phyloP scores from a whole-genome alignment of 179 eudicot genomes.

The Spergularia azorica region DNA sequence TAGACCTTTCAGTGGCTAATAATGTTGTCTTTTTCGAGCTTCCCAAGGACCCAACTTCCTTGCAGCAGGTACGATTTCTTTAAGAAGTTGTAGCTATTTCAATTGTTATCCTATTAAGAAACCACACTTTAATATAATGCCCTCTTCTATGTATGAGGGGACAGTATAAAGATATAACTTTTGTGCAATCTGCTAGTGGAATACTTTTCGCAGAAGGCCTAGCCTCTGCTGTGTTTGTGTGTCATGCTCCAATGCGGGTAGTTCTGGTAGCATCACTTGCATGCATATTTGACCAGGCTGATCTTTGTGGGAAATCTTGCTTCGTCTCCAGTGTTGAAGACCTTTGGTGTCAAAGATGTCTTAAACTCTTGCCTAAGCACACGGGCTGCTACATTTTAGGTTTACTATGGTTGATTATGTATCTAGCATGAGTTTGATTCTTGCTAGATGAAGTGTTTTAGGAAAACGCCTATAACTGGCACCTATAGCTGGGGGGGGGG shows the following conservation, averaged over 20 bases:
- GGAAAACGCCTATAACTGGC: background rate
- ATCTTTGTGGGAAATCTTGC: background rate
- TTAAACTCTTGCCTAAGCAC: background rate
- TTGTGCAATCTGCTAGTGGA: background rate
- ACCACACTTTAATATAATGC: background rate
- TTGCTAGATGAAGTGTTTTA: background rate
- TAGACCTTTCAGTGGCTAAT: constrained; percentile 79
- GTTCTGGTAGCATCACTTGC: background rate
- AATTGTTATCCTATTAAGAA: background rate
- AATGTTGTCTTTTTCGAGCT: constrained; percentile 92
- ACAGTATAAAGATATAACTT: background rate
- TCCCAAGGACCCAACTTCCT: constrained; percentile 63
- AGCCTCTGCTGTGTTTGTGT: constrained; percentile 1
- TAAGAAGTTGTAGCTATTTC: background rate
- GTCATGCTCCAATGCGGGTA: background rate
- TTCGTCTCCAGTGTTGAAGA: background rate
- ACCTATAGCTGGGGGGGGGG: no score
- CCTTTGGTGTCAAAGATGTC: background rate
- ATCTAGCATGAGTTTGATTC: background rate
- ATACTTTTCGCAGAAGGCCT: background rate
- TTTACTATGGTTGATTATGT: background rate
- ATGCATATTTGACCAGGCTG: background rate
- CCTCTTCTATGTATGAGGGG: background rate
- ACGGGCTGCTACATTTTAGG: background rate
- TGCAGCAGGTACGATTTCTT: constrained; percentile 63